phyloP scores from a whole-genome alignment of 164 flowering plant species.

The Malania oleifera region DNA sequence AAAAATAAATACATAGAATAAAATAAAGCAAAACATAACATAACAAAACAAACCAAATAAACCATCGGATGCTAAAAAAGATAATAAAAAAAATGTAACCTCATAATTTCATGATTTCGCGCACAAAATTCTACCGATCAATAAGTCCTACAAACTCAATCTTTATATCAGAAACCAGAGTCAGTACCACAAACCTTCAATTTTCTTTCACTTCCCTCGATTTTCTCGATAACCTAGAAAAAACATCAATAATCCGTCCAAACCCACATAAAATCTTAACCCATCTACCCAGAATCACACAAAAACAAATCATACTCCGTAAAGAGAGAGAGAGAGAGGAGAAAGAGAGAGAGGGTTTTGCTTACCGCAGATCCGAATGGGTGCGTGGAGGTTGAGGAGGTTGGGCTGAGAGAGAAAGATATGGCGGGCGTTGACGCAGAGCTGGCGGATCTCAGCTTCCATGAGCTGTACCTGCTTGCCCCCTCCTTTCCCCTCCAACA shows the following conservation, averaged over 20 bases:
- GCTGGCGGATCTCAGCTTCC: conserved; percentile 80
- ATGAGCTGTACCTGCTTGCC: conserved; percentile 81
- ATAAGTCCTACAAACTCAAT: no score
- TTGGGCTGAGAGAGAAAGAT: conserved; percentile 68
- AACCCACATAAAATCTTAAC: no score
- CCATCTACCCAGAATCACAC: neutral
- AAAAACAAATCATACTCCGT: neutral
- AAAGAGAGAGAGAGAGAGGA: conserved; percentile 6
- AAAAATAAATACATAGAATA: no score
- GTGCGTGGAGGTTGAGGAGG: conserved; percentile 61
- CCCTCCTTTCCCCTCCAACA: conserved; percentile 64
- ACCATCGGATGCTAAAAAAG: no score
- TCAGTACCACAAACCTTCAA: no score
- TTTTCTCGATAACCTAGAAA: neutral
- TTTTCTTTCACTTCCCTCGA: neutral
- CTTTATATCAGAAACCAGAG: no score
- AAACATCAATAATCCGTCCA: neutral
- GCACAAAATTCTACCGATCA: no score
- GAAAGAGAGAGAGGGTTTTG: neutral
- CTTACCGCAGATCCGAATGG: conserved; percentile 74
- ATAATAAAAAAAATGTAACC: no score
- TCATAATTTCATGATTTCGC: no score
- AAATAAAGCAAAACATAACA: no score
- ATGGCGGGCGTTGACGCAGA: conserved; percentile 78
- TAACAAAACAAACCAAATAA: no score